Percentiles rank a stretch among this genome's conserved stretches.
phyloP scores from a whole-genome alignment of 2,329 filamentous ascomycete genomes.

The Sporothrix mexicana region DNA sequence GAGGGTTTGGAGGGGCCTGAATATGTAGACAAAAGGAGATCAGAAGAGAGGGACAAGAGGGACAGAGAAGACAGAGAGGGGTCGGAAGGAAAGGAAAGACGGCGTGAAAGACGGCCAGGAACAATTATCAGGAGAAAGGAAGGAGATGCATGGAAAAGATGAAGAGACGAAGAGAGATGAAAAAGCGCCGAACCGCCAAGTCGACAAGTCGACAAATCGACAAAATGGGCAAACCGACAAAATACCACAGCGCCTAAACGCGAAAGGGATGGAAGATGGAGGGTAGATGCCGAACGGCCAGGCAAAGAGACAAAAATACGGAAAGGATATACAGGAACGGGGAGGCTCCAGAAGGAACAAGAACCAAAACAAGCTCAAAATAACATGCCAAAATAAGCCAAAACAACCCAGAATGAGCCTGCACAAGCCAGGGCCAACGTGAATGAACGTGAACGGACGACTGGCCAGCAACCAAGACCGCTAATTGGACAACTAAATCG shows the following conservation, averaged over 20 bases:
- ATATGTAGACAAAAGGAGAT: conserved; percentile 13
- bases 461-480: not conserved
- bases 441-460: conserved; percentile 20
- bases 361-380: conserved; percentile 5
- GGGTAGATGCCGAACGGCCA: not conserved
- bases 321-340: not conserved
- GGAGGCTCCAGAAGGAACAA: not conserved
- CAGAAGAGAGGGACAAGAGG: not conserved
- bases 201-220: no score
- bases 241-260: no score
- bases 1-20: not conserved
- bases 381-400: not conserved
- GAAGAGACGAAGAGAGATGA: no score
- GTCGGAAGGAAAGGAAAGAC: not conserved
- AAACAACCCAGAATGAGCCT: no score
- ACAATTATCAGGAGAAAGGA: not conserved
- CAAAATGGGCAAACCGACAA: no score
- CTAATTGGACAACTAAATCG: no score
- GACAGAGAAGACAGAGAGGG: not conserved
- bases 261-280: not conserved
- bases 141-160: not conserved
- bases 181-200: no score
- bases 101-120: not conserved
- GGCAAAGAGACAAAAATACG: not conserved
- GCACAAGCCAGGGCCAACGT: not conserved